These are phyloP conservation scores for Yamadazyma phyllophila DNA, from an alignment of 805 yeast species.

Conservation along the genomic window DNA sequence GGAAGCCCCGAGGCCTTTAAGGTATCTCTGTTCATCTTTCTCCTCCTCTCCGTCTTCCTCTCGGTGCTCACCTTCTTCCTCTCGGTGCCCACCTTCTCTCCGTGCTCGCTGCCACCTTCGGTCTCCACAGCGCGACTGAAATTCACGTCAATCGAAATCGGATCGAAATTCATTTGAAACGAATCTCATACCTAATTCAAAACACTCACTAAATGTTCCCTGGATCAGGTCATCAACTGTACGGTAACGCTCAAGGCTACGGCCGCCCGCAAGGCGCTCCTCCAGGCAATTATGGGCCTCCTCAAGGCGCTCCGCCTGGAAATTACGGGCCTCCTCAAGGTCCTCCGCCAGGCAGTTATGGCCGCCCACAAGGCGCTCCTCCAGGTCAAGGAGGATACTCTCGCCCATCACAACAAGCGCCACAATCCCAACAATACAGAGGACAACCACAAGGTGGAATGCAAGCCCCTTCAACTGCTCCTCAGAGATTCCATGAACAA, in stretches of 20 bases:
- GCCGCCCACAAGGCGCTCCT: slow-evolving; percentile 13
- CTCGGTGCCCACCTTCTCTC: too few relatives aligned
- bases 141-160: not conserved
- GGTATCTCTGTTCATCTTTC: too few relatives aligned
- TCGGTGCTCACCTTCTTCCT: too few relatives aligned
- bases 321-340: slow-evolving; percentile 12
- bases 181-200: too few relatives aligned
- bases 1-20: too few relatives aligned
- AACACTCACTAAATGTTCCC: slow-evolving; percentile 16
- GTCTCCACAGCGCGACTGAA: not conserved
- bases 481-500: slow-evolving; percentile 38
- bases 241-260: slow-evolving; percentile 10
- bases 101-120: too few relatives aligned
- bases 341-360: slow-evolving; percentile 19
- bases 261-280: slow-evolving; percentile 5
- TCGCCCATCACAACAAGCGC: slow-evolving; percentile 9
- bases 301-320: not conserved
- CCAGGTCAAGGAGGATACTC: slow-evolving; percentile 3
- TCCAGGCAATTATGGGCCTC: not conserved
- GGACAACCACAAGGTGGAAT: slow-evolving; percentile 10
- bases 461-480: slow-evolving; percentile 26
- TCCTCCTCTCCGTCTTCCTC: too few relatives aligned
- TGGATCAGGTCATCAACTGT: slow-evolving; percentile 18
- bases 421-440: slow-evolving; percentile 4
- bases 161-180: too few relatives aligned